These are phyloP conservation scores for Drosera spatulata DNA, from an alignment of 179 eudicot genomes.

Conservation along the genomic window DNA sequence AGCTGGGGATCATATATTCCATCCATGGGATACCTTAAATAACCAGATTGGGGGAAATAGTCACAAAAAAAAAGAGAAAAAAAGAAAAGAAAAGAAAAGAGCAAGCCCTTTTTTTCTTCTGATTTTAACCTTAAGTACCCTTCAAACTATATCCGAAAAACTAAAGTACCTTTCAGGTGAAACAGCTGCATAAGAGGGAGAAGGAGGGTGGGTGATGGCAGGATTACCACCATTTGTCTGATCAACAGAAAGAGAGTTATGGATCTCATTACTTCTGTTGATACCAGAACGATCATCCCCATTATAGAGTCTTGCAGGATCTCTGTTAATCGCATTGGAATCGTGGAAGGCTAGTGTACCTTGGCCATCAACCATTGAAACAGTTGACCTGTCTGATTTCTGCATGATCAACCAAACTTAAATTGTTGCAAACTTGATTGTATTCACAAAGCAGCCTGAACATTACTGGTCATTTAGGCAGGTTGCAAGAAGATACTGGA, in stretches of 20 bases:
- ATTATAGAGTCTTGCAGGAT: slow-evolving; percentile 14
- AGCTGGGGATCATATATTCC: slow-evolving; percentile 37
- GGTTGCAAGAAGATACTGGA: too few species aligned
- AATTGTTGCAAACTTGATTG: neutral
- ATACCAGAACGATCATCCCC: slow-evolving; percentile 22
- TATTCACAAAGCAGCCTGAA: too few species aligned
- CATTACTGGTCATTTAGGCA: too few species aligned
- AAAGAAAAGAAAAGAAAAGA: too few species aligned
- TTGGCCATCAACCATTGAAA: slow-evolving; percentile 22
- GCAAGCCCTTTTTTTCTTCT: too few species aligned
- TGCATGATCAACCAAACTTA: slow-evolving; percentile 17
- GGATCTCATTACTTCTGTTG: slow-evolving; percentile 39
- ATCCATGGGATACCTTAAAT: slow-evolving; percentile 38
- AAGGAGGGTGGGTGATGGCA: slow-evolving; percentile 36
- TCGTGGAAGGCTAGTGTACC: slow-evolving; percentile 23
- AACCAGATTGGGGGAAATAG: neutral
- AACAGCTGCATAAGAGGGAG: slow-evolving; percentile 37
- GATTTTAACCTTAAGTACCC: too few species aligned
- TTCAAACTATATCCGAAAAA: neutral
- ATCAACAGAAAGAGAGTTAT: slow-evolving; percentile 31
- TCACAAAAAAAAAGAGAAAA: too few species aligned
- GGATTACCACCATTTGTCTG: slow-evolving; percentile 38
- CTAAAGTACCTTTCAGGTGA: slow-evolving; percentile 64
- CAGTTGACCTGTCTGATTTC: slow-evolving; percentile 39
- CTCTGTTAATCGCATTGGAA: slow-evolving; percentile 18